Evolutionary conservation across 164 flowering plant species (phyloP).

Genomic region (Stephania cephalantha): DNA sequence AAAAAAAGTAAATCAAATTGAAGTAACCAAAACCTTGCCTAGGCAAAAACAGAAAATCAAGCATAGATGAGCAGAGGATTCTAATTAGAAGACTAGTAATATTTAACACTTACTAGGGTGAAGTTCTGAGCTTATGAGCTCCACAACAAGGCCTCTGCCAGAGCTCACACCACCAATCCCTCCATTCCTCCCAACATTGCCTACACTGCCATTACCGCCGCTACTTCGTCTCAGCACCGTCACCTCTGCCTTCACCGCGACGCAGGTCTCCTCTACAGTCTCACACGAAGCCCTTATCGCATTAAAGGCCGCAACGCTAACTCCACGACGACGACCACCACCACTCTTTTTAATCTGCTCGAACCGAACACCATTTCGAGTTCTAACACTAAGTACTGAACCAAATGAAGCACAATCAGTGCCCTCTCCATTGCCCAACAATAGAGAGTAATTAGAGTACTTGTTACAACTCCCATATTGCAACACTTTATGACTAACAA

Average conservation of each 20-base stretch:
- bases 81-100: not conserved
- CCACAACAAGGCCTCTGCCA: not conserved
- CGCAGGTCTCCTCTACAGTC: not conserved
- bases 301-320: not conserved
- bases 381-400: not conserved
- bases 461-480: not conserved
- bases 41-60: too few species aligned
- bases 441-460: not conserved
- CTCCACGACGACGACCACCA: not conserved
- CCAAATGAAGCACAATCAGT: not conserved
- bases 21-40: not conserved
- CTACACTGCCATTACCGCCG: not conserved
- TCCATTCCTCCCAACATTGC: not conserved
- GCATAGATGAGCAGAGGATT: not conserved
- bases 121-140: not conserved
- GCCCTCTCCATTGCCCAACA: not conserved
- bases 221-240: not conserved
- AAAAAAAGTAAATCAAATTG: too few species aligned
- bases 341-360: not conserved
- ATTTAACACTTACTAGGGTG: constrained; percentile 1
- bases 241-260: not conserved
- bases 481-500: not conserved
- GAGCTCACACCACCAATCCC: not conserved
- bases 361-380: not conserved
- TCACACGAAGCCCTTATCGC: not conserved